A percentile compares a stretch with the other conserved stretches of the same genome.
Evolutionary conservation across 768 basidiomycete genomes (phyloP).

Genomic region (Kondoa malvinella): DNA sequence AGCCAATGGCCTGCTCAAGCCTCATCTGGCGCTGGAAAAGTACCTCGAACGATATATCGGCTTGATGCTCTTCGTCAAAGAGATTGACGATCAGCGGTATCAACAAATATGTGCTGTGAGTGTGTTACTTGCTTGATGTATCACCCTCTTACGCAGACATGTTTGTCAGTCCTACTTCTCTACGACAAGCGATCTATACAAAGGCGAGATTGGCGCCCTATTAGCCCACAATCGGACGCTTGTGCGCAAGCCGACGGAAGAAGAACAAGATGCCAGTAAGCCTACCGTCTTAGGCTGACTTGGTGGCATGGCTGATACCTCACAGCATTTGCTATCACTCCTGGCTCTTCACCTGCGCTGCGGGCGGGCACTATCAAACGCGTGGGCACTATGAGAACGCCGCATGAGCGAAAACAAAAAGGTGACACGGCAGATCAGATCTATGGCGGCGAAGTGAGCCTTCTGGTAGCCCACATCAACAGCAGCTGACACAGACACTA

Average conservation of each 20-base stretch:
- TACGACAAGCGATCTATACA: conserved; percentile 63
- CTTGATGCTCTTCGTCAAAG: conserved; percentile 76
- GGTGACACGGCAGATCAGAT: conserved; percentile 37
- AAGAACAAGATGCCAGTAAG: conserved; percentile 57
- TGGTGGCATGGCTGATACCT: neutral
- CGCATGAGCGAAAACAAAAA: conserved; percentile 33
- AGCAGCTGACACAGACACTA: conserved; percentile 29
- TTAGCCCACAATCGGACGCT: conserved; percentile 43
- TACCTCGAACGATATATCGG: conserved; percentile 79
- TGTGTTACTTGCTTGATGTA: conserved; percentile 13
- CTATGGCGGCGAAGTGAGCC: conserved; percentile 51
- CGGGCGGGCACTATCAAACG: conserved; percentile 8
- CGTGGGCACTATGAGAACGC: conserved; percentile 26
- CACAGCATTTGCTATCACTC: neutral
- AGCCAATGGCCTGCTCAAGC: conserved; percentile 29
- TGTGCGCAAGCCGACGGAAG: conserved; percentile 53
- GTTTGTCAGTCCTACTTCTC: conserved; percentile 70
- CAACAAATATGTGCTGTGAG: conserved; percentile 75
- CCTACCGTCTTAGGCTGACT: neutral
- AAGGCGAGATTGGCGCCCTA: conserved; percentile 57
- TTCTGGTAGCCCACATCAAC: neutral
- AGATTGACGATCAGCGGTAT: conserved; percentile 83
- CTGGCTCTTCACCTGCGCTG: neutral
- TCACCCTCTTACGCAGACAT: neutral
- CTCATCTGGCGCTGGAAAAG: conserved; percentile 56